Conservation (phyloP, 164 flowering plant genomes). For the Tetrastigma voinierianum region DNA sequence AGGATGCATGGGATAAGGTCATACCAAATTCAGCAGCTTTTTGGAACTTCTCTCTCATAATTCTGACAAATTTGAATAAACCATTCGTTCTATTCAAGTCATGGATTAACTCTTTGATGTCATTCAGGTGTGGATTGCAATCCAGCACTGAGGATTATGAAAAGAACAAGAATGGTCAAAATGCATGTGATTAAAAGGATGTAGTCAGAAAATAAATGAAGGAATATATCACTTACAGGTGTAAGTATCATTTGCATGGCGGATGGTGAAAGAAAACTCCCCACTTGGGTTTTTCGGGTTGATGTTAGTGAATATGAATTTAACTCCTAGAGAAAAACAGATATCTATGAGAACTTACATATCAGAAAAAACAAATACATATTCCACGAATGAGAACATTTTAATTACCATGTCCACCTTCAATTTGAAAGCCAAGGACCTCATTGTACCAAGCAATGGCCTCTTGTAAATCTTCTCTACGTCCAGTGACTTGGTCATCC, state of each 20-base stretch:
- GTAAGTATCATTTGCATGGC: conserved; percentile 61
- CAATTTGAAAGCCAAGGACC: conserved; percentile 80
- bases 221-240: conserved; percentile 52
- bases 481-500: conserved; percentile 27
- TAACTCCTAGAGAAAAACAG: conserved; percentile 52
- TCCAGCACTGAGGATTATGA: conserved; percentile 54
- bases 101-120: conserved; percentile 50
- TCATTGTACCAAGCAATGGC: conserved; percentile 83
- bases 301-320: conserved; percentile 74
- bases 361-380: background rate
- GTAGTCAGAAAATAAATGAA: no score
- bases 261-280: conserved; percentile 72
- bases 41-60: conserved; percentile 76
- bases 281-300: conserved; percentile 45
- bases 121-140: conserved; percentile 60
- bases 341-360: background rate
- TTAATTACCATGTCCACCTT: conserved; percentile 74
- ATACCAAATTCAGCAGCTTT: conserved; percentile 64
- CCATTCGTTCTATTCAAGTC: conserved; percentile 84
- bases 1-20: background rate
- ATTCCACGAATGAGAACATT: background rate
- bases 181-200: background rate
- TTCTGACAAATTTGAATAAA: conserved; percentile 79
- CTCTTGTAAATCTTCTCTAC: conserved; percentile 49
- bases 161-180: background rate